Evolutionary conservation across 176 grass and related monocot species (phyloP), one percentile per base, ranked within the genome.

Genomic region (Bolboschoenus planiculmis): DNA sequence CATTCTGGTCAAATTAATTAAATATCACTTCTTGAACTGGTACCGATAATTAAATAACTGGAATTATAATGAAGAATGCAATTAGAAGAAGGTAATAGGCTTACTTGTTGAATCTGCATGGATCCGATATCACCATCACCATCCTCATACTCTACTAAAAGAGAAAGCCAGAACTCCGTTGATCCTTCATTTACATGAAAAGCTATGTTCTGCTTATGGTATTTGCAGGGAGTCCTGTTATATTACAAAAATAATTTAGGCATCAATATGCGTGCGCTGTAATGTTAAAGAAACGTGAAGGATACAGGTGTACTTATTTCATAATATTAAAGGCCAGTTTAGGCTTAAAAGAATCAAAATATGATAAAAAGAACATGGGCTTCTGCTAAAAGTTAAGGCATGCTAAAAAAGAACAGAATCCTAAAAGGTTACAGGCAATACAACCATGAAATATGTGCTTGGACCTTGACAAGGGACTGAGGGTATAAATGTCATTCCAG

Each of bases 111-210:
- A 8, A 99, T 90, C 81, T 93, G 93, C 92, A 99, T 95, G 86
- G 97, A 88, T 83, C 96, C 97, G 57, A 99, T 87, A 84, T 99
- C 97, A 33, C 97, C 97, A 82, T 96, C 88, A 20, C 87, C 97
- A 85, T 93, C 89, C 91, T 99, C 93, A 60, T 91, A 99, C 87
- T 95, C 97, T 76, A 99, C 83, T 35, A 99, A 88, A 68, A 99
- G 89, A 10, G 93, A 99, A 20, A 99, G 86, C 97, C 97, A 99
- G 85, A 90, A 99, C 74, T 80, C 76, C 1, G 97, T 99, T 8
- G 97, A 99, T 18, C 97, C 97, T 83, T 96, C 93, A 36, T 96
- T 96, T 50, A 96, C 91, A 76, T 85, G 97, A 87, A 99, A 99
- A 1, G 93, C 93, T 1, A 99, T 89, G 85, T 91, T 99, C 86